A percentile compares a stretch with the other conserved stretches of the same genome.
Conservation (phyloP, 371 early-diverging fungal genomes). For the Cokeromyces recurvatus region DNA sequence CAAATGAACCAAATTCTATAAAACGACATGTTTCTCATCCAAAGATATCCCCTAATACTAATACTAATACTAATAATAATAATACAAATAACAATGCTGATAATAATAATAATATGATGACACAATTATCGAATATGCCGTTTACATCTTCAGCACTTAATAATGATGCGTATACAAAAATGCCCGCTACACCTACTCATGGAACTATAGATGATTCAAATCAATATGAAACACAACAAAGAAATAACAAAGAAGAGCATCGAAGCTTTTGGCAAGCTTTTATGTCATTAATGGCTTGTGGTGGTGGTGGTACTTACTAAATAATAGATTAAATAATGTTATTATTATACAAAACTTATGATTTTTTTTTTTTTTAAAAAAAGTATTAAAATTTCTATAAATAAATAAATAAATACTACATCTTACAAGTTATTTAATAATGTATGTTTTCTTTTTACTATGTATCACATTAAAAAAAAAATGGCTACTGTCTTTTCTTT, state of each 20-base stretch:
- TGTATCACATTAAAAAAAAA: too few species aligned
- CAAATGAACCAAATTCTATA: slow-evolving; percentile 11
- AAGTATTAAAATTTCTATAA: too few species aligned
- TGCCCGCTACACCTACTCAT: slow-evolving; percentile 15
- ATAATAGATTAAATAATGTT: too few species aligned
- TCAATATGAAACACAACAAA: too few species aligned
- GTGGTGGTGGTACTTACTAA: slow-evolving; percentile 13
- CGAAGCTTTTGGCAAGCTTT: slow-evolving; percentile 22
- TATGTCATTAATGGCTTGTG: slow-evolving; percentile 27
- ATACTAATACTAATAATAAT: neutral
- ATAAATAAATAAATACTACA: too few species aligned
- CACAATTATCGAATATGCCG: too few species aligned
- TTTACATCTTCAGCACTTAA: neutral
- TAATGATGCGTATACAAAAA: slow-evolving; percentile 10
- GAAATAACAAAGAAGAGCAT: slow-evolving; percentile 17
- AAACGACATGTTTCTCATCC: slow-evolving; percentile 25
- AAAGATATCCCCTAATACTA: slow-evolving; percentile 8
- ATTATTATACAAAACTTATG: too few species aligned
- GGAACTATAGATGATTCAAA: slow-evolving; percentile 9
- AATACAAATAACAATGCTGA: slow-evolving; percentile 1
- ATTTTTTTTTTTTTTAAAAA: too few species aligned
- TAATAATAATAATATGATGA: slow-evolving; percentile 1
- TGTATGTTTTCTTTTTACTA: too few species aligned
- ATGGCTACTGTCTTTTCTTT: too few species aligned
- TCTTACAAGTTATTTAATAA: too few species aligned